Base-by-base conservation (phyloP, 495 filamentous ascomycete genomes). In the Lophiotrema nucula region DNA sequence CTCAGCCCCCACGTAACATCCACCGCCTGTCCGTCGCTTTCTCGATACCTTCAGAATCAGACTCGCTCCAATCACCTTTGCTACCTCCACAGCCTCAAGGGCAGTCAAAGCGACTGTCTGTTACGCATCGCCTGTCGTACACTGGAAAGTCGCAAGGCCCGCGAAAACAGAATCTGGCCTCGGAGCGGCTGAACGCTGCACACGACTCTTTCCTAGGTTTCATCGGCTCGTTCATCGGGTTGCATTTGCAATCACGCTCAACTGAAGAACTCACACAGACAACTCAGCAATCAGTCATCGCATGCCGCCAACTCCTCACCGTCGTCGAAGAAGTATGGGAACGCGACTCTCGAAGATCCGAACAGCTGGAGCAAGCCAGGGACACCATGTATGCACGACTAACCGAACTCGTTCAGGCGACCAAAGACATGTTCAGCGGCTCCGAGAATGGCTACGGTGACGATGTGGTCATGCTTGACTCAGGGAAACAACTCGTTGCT, bases 151-250 rank as follows among this genome's bases (percentile, higher is more conserved):
- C 78, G n/a, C 69, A 70, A 42, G 70, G 72, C 28, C 66, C 69
- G 33, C 70, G 70, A 58, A 77, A 74, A 61, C 73, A 70, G 26
- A 82, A 81, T 54, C 73, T 88, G 38, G 84, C 83, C 1, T 86
- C 83, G 2, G 77, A 80, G 54, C 86, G 85, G 58, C 80, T 98
- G 27, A 84, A 81, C 58, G 74, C 78, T 35, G 83, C 85, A 26
- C 91, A 96, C 71, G 92, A 98, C 72, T 77, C 79, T 13, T 95
- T 97, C 69, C 79, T 98, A 28, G 90, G 91, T 25, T 85, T 88
- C 64, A 81, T 97, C 42, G 91, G 88, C 35, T 90, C 88, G 10
- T 96, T 97, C 67, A 91, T 96, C 72, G 93, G 95, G 13, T 76
- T 95, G 26, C 89, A 95, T 62, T 79, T 96, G 51, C 89, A 96